Evolutionary conservation across 2,329 filamentous ascomycete species (phyloP), one percentile per base, ranked within the genome.

Genomic region (Didymella segeticola): DNA sequence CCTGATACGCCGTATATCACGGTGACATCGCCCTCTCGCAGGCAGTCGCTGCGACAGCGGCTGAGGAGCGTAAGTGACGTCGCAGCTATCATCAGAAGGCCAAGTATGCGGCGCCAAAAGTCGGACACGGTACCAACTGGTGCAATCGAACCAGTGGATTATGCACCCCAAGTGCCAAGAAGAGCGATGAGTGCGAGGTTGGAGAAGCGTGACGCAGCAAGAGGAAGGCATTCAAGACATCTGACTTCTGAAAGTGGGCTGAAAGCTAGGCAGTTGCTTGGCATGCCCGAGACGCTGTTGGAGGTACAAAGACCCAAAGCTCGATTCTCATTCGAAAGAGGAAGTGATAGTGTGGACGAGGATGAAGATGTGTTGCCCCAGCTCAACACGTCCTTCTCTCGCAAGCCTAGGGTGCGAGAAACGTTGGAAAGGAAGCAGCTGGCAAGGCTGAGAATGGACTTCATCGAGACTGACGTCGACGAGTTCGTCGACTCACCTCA

Each of bases 141-240:
- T 30, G 34, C 48, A 7, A 47, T 64, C 26, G 27, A 36, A 19
- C 29, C 57, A 15, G 27, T 39, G 5, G 46, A 39, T 11, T 50
- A 43, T 31, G 39, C 43, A 33, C 62, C 64, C 20, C 58, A 67
- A 23, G 58, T 51, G 17, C 67, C 64, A 25, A 61, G 66, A 54
- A 59, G 68, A 61, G 69, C 64, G 15, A 61, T 70, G 41, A 69
- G 70, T 49, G 61, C 58, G 33, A 65, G 61, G 42, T 12, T 58
- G 34, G 54, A 53, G n/a, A 55, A 36, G 17, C 58, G 27, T 10
- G 33, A 42, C 8, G 30, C 51, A 12, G 43, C 34, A 26, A 45
- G 38, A 25, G 61, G 27, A 11, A 41, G 34, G 41, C 43, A 46
- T 23, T 47, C 45, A 6, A 58, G 26, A 19, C 30, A 54, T 15